A percentile compares a stretch with the other conserved stretches of the same genome.
Evolutionary conservation across 805 yeast species (phyloP).

Genomic region (Metschnikowia reukaufii): DNA sequence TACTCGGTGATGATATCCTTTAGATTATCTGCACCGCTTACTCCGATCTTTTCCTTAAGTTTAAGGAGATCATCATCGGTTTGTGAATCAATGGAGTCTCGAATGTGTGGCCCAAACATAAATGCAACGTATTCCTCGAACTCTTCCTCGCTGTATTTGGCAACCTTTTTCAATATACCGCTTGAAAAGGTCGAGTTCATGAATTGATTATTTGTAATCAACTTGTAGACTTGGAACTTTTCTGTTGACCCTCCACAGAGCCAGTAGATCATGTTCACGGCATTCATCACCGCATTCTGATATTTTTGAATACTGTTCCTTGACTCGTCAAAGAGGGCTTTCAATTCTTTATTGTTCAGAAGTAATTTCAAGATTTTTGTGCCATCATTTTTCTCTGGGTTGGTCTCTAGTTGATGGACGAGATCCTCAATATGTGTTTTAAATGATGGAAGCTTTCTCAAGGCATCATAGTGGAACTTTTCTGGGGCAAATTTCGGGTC

Average conservation of each 20-base stretch:
- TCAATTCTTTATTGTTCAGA: slow-evolving; percentile 16
- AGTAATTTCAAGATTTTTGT: slow-evolving; percentile 19
- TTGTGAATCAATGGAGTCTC: slow-evolving; percentile 2
- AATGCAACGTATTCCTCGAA: slow-evolving; percentile 10
- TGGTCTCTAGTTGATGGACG: slow-evolving; percentile 12
- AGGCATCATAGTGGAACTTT: slow-evolving; percentile 22
- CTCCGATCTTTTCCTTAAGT: slow-evolving; percentile 2
- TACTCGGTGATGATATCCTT: slow-evolving; percentile 18
- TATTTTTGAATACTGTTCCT: slow-evolving; percentile 24
- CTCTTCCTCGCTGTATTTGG: slow-evolving; percentile 5
- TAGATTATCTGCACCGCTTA: slow-evolving; percentile 1
- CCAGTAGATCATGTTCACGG: slow-evolving; percentile 25
- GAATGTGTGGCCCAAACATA: slow-evolving; percentile 10
- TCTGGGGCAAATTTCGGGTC: slow-evolving; percentile 14
- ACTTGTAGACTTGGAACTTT: slow-evolving; percentile 33
- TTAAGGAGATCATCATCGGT: slow-evolving; percentile 12
- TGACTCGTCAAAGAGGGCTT: slow-evolving; percentile 18
- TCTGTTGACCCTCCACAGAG: slow-evolving; percentile 22
- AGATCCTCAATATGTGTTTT: slow-evolving; percentile 32
- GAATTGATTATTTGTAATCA: slow-evolving; percentile 30
- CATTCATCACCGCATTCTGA: slow-evolving; percentile 27
- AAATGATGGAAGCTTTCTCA: slow-evolving; percentile 38
- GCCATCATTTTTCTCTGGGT: slow-evolving; percentile 10
- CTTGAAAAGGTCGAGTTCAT: slow-evolving; percentile 27
- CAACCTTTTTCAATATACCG: slow-evolving; percentile 20